phyloP scores from a whole-genome alignment of 2,329 filamentous ascomycete species.

The Lachnellula willkommii region DNA sequence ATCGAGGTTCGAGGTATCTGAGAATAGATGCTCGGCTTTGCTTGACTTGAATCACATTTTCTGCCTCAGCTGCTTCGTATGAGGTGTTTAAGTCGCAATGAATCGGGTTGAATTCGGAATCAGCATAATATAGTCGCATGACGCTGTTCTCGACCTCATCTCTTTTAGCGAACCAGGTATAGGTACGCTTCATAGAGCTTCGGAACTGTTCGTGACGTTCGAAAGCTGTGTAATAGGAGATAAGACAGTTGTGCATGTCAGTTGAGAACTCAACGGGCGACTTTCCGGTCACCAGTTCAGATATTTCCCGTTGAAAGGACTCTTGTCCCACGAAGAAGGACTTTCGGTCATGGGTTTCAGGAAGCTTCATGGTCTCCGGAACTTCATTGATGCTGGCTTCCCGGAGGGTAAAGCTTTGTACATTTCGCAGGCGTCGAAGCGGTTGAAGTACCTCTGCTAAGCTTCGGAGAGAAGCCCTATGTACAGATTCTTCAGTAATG shows the following conservation, averaged over 20 bases:
- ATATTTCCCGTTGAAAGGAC: not conserved
- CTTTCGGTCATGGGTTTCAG: no score
- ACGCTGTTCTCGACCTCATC: no score
- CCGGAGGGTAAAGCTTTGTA: not conserved
- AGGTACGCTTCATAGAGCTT: not conserved
- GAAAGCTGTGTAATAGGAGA: not conserved
- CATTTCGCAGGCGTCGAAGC: not conserved
- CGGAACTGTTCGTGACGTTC: not conserved
- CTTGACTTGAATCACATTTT: slow-evolving; percentile 5
- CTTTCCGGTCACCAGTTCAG: no score
- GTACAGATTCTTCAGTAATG: not conserved
- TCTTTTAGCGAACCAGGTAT: no score
- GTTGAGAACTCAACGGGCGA: not conserved
- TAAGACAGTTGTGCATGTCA: not conserved
- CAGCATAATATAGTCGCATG: not conserved
- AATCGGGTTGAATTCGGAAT: not conserved
- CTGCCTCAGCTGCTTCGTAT: not conserved
- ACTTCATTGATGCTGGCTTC: not conserved
- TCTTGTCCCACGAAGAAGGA: no score
- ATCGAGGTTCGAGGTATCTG: slow-evolving; percentile 3
- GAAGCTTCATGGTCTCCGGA: not conserved
- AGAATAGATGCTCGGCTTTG: not conserved
- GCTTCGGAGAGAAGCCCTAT: no score
- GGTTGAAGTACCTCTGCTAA: no score
- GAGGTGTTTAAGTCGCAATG: not conserved